Conservation (phyloP, 1,284 basidiomycete genomes). For the Cronartium quercuum region DNA sequence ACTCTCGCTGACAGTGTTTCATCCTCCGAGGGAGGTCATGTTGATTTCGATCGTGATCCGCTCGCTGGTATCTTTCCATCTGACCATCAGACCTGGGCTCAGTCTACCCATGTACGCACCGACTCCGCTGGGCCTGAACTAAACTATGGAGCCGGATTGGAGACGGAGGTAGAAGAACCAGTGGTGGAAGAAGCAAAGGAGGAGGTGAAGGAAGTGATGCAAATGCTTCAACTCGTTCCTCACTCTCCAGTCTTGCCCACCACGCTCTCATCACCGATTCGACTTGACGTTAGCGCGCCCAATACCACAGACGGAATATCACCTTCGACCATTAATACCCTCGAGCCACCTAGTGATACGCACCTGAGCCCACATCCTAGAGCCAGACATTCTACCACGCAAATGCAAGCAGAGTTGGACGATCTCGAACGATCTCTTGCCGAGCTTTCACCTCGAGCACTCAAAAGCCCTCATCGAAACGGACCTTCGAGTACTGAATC, state of each 20-base stretch:
- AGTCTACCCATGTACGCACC: background rate
- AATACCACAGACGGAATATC: background rate
- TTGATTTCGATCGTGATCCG: background rate
- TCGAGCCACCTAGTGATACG: background rate
- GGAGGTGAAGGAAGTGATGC: no score
- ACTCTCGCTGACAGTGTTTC: background rate
- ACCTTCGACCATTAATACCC: background rate
- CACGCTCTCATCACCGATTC: background rate
- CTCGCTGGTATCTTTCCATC: background rate
- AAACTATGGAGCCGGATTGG: background rate
- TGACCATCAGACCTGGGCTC: background rate
- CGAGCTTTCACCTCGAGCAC: constrained; percentile 11
- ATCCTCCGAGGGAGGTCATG: background rate
- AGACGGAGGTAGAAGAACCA: background rate
- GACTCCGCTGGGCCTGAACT: background rate
- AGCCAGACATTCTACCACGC: background rate
- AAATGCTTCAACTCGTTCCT: background rate
- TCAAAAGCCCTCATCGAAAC: background rate
- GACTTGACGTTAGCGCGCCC: background rate
- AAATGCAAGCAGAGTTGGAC: constrained; percentile 24
- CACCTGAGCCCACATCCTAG: background rate
- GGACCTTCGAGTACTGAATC: background rate
- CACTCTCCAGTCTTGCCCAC: background rate
- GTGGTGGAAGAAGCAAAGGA: background rate
- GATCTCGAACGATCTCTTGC: constrained; percentile 22